These are phyloP conservation scores for Luffa acutangula DNA, from an alignment of 306 rosid species.

Conservation along the genomic window DNA sequence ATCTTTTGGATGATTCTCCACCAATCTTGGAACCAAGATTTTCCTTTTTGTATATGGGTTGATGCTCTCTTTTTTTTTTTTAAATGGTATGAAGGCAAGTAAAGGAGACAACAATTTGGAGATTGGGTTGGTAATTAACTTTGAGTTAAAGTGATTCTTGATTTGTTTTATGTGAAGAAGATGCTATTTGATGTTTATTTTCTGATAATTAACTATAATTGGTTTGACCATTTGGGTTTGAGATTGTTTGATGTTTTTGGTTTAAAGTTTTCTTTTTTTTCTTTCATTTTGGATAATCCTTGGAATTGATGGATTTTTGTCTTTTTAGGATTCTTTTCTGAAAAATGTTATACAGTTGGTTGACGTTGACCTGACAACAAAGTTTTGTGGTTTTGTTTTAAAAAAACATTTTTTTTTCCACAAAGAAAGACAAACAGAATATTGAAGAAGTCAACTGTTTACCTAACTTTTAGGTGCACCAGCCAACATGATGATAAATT, in stretches of 20 bases:
- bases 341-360: neutral
- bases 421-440: neutral
- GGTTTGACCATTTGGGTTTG: neutral
- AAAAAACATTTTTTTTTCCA: neutral
- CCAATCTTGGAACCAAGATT: neutral
- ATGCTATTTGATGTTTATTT: neutral
- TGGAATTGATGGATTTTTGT: neutral
- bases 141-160: too few relatives aligned
- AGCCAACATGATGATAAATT: neutral
- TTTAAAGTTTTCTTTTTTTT: too few relatives aligned
- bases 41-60: neutral
- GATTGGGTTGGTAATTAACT: too few relatives aligned
- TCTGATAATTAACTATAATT: neutral
- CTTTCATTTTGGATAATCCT: neutral
- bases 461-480: conserved; percentile 5
- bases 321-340: neutral
- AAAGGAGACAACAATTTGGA: too few relatives aligned
- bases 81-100: too few relatives aligned
- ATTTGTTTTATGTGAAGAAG: neutral
- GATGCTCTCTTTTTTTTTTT: too few relatives aligned
- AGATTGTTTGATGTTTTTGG: neutral
- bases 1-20: neutral
- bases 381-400: too few relatives aligned
- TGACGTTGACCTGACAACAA: too few relatives aligned
- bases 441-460: neutral